Evolutionary conservation across 306 rosid species (phyloP).

Genomic region (Lotus japonicus): DNA sequence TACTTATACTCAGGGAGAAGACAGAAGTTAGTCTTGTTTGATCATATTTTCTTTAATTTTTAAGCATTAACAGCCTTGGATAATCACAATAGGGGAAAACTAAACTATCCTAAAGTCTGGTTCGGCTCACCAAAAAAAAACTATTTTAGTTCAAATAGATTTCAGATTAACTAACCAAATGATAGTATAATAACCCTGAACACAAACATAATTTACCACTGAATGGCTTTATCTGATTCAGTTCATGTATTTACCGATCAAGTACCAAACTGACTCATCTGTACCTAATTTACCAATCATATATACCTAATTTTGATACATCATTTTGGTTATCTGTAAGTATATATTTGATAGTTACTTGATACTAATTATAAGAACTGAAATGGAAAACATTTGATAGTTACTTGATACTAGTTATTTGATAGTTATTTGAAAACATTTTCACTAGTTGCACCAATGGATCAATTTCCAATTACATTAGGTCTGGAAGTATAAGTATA

Average conservation of each 20-base stretch:
- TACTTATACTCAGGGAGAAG: background rate
- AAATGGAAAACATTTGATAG: no score
- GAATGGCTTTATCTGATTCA: constrained; percentile 7
- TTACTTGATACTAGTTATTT: no score
- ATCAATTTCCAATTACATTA: background rate
- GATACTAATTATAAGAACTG: background rate
- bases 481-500: background rate
- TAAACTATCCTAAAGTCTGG: background rate
- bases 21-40: background rate
- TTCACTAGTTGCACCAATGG: background rate
- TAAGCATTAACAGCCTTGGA: no score
- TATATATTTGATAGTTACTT: background rate
- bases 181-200: background rate
- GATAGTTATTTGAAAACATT: no score
- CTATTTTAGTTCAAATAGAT: background rate
- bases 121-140: background rate
- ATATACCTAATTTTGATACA: background rate
- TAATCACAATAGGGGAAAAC: background rate
- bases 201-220: background rate
- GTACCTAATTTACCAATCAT: no score
- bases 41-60: background rate
- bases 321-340: background rate
- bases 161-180: background rate
- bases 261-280: background rate
- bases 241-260: background rate